Evolutionary conservation across 805 yeast species (phyloP).

Genomic region (Candida qinlingensis): DNA sequence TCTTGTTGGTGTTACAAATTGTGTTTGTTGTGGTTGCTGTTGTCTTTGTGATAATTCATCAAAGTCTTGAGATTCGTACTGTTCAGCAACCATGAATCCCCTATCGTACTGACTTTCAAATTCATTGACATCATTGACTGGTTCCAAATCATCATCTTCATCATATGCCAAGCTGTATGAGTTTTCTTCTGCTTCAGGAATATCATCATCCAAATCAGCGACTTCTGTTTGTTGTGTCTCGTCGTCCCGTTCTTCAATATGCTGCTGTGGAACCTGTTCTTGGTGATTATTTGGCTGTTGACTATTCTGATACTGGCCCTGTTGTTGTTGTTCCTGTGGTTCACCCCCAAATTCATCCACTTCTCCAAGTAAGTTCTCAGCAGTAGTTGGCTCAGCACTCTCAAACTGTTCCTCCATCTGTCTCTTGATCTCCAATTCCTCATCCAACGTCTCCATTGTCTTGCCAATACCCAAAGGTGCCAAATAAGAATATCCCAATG

Average conservation of each 20-base stretch:
- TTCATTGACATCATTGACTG: conserved; percentile 10
- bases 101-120: conserved; percentile 24
- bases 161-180: conserved; percentile 30
- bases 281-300: conserved; percentile 7
- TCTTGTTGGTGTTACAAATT: conserved; percentile 13
- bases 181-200: conserved; percentile 36
- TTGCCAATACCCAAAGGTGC: conserved; percentile 56
- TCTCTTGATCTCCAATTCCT: conserved; percentile 24
- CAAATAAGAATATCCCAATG: conserved; percentile 43
- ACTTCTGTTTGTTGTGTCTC: conserved; percentile 7
- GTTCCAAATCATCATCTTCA: conserved; percentile 28
- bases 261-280: conserved; percentile 3
- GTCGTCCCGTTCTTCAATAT: conserved; percentile 6
- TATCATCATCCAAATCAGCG: conserved; percentile 37
- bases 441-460: conserved; percentile 40
- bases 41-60: conserved; percentile 1
- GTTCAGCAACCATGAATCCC: conserved; percentile 24
- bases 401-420: conserved; percentile 25
- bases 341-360: conserved; percentile 12
- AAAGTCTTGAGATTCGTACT: conserved; percentile 18
- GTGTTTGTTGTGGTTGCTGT: conserved; percentile 3
- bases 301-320: not conserved
- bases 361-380: conserved; percentile 28
- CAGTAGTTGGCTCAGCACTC: conserved; percentile 18
- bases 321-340: not conserved